Evolutionary conservation across 371 early-diverging fungal species (phyloP), one percentile per base, ranked within the genome.

Genomic region (Chytridiales sp.): DNA sequence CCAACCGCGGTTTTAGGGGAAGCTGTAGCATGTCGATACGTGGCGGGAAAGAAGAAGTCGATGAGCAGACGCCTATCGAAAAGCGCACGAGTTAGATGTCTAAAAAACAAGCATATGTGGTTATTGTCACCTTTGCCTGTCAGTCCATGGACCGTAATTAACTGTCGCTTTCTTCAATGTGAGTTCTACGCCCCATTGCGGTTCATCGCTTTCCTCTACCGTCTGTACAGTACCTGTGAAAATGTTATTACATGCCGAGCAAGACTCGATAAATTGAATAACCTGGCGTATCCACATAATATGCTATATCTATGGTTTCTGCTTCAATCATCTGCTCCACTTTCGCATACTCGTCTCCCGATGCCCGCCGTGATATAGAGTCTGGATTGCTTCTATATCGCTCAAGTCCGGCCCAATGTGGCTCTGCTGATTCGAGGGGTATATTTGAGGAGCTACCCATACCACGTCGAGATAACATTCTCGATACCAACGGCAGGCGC

Each of bases 131-230:
- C 88, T 67, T 54, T 93, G 92, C n/a, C 90, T 79, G 70, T 90
- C 88, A 0, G 91, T 80, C 93, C 93, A 93, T 4, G 93, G 92
- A 0, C 93, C 93, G 67, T 92, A 93, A 27, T 86, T 79, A 0
- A 90, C 43, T 6, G 78, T 74, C 2, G 82, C 85, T 48, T 88
- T 83, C 57, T 74, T 69, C 42, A 87, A 60, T 4, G 71, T 73
- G 3, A 91, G 38, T 3, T 87, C 85, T 24, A 87, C 66, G 3
- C 87, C 86, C 88, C 89, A 89, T 65, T 89, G 85, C 24, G 92
- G 89, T 4, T 83, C 77, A 1, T 56, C 56, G 21, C 43, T 49
- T 15, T 41, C 52, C 17, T 52, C 31, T 34, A 62, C 68, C 29
- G n/a, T 29, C 27, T 46, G 50, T 6, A 22, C 56, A 35, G 48